Percentiles rank a stretch among this genome's conserved stretches.
phyloP scores from a whole-genome alignment of 306 rosid species.

The Potentilla sterilis region DNA sequence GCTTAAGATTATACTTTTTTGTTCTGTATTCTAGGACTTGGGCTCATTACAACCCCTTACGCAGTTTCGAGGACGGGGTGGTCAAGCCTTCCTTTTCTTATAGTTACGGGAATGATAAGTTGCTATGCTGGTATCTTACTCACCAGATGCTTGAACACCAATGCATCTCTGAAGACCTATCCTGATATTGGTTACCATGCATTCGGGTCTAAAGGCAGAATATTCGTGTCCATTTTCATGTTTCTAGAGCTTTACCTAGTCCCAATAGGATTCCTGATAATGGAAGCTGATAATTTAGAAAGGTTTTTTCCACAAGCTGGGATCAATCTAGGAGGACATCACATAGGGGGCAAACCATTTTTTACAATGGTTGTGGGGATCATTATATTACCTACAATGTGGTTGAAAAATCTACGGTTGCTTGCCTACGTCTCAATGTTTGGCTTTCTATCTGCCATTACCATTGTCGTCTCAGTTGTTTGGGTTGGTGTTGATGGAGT shows the following conservation, averaged over 20 bases:
- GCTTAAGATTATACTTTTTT: neutral
- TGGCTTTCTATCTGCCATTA: neutral
- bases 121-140: slow-evolving; percentile 13
- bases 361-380: slow-evolving; percentile 1
- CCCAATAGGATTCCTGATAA: slow-evolving; percentile 13
- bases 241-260: slow-evolving; percentile 16
- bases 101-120: neutral
- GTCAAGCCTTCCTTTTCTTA: slow-evolving; percentile 9
- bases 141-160: slow-evolving; percentile 10
- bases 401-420: slow-evolving; percentile 14
- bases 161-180: slow-evolving; percentile 17
- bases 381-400: slow-evolving; percentile 16
- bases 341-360: neutral
- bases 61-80: slow-evolving; percentile 13
- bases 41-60: slow-evolving; percentile 15
- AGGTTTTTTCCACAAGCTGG: slow-evolving; percentile 6
- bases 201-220: slow-evolving; percentile 15
- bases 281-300: slow-evolving; percentile 14
- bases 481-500: slow-evolving; percentile 19
- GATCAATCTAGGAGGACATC: neutral
- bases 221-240: slow-evolving; percentile 2
- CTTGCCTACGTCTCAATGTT: slow-evolving; percentile 21
- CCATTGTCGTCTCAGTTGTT: slow-evolving; percentile 1
- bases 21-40: neutral
- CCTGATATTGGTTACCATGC: slow-evolving; percentile 12